phyloP scores from a whole-genome alignment of 192 early-diverging fungal species.

The Umbelopsis ramanniana region DNA sequence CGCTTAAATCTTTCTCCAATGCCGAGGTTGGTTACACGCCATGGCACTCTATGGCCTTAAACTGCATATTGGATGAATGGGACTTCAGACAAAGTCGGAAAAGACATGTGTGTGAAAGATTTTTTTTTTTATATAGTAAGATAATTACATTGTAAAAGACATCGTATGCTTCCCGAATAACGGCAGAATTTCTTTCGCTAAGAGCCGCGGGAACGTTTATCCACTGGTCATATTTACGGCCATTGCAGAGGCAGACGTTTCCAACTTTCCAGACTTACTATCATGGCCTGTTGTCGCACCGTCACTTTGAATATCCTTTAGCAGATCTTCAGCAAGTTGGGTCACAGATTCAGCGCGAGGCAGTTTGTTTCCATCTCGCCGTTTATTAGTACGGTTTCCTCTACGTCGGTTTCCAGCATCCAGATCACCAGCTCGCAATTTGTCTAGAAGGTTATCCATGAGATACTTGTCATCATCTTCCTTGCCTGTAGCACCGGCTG shows the following conservation, averaged over 20 bases:
- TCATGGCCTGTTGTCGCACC: not conserved
- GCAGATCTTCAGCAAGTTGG: constrained; percentile 46
- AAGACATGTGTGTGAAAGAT: too few species aligned
- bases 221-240: too few species aligned
- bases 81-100: too few species aligned
- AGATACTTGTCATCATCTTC: constrained; percentile 75
- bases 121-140: not conserved
- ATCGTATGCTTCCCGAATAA: not conserved
- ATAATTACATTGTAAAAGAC: not conserved
- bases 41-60: too few species aligned
- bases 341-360: constrained; percentile 38
- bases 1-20: too few species aligned
- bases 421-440: constrained; percentile 69
- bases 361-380: constrained; percentile 26
- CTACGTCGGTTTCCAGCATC: constrained; percentile 47
- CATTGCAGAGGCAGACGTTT: not conserved
- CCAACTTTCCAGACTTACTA: not conserved
- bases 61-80: too few species aligned
- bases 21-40: too few species aligned
- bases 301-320: constrained; percentile 51
- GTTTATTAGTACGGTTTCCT: constrained; percentile 10
- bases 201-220: too few species aligned
- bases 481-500: constrained; percentile 32
- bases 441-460: constrained; percentile 79
- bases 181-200: too few species aligned